Conservation (phyloP, 2,329 filamentous ascomycete genomes). For the Trichophyton benhamiae region DNA sequence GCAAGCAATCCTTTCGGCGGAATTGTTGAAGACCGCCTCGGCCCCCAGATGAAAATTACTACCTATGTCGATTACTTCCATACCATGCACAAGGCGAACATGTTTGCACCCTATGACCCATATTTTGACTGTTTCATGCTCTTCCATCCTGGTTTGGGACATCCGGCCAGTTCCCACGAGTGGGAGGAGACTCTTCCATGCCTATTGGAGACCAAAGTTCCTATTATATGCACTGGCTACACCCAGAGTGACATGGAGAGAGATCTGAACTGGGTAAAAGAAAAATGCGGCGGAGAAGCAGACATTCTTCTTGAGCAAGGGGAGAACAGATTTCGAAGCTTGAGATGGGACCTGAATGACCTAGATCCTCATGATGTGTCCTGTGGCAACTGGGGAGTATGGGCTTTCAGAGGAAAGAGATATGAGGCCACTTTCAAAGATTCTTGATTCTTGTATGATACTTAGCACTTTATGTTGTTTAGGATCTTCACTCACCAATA, state of each 20-base stretch:
- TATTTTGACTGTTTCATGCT: constrained; percentile 97
- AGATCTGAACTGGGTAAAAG: constrained; percentile 79
- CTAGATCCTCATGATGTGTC: constrained; percentile 86
- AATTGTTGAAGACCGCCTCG: constrained; percentile 84
- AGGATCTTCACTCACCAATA: constrained; percentile 6
- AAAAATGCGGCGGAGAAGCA: constrained; percentile 78
- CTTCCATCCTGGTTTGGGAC: constrained; percentile 92
- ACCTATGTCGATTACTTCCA: constrained; percentile 98
- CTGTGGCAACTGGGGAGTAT: constrained; percentile 93
- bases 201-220: constrained; percentile 87
- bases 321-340: constrained; percentile 85
- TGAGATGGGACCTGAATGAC: constrained; percentile 95
- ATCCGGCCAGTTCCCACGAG: constrained; percentile 84
- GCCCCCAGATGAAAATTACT: constrained; percentile 84
- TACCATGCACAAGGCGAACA: constrained; percentile 77
- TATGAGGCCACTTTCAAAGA: constrained; percentile 30
- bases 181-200: constrained; percentile 85
- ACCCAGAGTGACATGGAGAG: constrained; percentile 90
- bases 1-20: constrained; percentile 81
- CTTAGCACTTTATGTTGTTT: background rate
- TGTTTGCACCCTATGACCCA: constrained; percentile 90
- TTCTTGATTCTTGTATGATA: constrained; percentile 8
- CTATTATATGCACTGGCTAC: constrained; percentile 89
- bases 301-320: constrained; percentile 84
- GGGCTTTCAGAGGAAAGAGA: constrained; percentile 90